Evolutionary conservation across 75 land plant genomes (phyloP).

Genomic region (Cunninghamia lanceolata): DNA sequence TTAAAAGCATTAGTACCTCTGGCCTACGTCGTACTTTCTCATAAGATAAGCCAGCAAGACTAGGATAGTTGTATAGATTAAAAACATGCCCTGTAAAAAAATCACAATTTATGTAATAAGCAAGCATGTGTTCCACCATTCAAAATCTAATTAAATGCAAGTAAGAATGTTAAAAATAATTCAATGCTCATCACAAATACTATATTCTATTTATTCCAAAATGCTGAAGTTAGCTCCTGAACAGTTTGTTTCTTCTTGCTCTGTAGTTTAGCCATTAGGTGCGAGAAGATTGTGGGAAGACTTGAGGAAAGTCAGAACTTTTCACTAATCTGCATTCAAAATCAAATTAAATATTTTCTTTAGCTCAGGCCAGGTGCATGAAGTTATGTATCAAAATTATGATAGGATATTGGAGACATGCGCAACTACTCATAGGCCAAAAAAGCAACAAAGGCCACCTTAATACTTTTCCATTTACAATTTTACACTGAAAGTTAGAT

Average conservation of each 20-base stretch:
- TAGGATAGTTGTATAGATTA: slow-evolving; percentile 63
- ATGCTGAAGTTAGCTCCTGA: neutral
- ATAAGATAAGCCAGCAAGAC: slow-evolving; percentile 61
- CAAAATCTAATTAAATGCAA: neutral
- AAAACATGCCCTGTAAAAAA: slow-evolving; percentile 68
- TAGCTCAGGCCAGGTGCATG: neutral
- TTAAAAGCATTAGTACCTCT: slow-evolving; percentile 41
- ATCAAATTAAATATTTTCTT: neutral
- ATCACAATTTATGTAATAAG: slow-evolving; percentile 5
- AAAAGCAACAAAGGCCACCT: neutral
- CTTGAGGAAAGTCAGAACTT: neutral
- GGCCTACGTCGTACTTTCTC: slow-evolving; percentile 47
- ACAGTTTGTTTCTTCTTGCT: neutral
- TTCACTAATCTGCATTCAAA: neutral
- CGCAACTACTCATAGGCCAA: neutral
- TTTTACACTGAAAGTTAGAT: neutral
- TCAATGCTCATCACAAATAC: neutral
- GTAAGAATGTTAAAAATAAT: neutral
- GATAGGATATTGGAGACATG: neutral
- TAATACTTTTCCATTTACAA: neutral
- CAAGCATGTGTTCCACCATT: neutral
- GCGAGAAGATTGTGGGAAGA: neutral
- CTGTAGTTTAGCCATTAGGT: neutral
- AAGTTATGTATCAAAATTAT: neutral
- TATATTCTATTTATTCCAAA: neutral